phyloP scores from a whole-genome alignment of 2,329 filamentous ascomycete genomes.

The Pseudogymnoascus sp. region DNA sequence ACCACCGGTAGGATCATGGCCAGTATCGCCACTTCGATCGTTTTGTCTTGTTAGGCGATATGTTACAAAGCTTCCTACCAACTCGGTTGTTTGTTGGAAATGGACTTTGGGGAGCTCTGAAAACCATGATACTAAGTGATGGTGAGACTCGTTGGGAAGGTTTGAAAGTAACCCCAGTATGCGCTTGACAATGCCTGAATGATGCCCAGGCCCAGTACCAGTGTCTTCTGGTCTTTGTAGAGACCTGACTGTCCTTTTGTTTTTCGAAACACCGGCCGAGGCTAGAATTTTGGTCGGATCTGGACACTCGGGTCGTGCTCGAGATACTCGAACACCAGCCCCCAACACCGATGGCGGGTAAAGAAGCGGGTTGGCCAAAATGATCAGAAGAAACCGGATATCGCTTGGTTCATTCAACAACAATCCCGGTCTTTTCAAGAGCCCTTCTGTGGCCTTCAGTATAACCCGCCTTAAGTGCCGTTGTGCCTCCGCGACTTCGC shows the following conservation, averaged over 20 bases:
- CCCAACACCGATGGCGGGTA: conserved; percentile 35
- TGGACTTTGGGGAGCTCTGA: conserved; percentile 59
- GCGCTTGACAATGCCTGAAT: conserved; percentile 79
- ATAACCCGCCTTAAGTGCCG: conserved; percentile 62
- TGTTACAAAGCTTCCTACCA: conserved; percentile 71
- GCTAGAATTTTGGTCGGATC: neutral
- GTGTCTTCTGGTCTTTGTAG: too few species aligned
- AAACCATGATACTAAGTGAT: conserved; percentile 72
- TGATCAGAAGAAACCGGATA: conserved; percentile 68
- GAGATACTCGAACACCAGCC: neutral
- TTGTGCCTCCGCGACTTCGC: conserved; percentile 53
- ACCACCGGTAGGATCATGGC: conserved; percentile 55
- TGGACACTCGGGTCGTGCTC: neutral
- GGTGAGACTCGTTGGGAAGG: conserved; percentile 66
- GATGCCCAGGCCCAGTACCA: conserved; percentile 45
- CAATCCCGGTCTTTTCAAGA: conserved; percentile 72
- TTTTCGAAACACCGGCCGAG: neutral
- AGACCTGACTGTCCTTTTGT: neutral
- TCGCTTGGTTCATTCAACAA: conserved; percentile 62
- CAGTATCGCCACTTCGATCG: conserved; percentile 55
- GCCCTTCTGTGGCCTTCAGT: conserved; percentile 69
- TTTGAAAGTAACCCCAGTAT: conserved; percentile 75
- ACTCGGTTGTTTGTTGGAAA: conserved; percentile 67
- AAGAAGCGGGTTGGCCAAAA: conserved; percentile 72
- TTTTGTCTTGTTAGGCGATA: conserved; percentile 69